phyloP scores from a whole-genome alignment of 495 filamentous ascomycete genomes.

The Chaetomium cochliodes region DNA sequence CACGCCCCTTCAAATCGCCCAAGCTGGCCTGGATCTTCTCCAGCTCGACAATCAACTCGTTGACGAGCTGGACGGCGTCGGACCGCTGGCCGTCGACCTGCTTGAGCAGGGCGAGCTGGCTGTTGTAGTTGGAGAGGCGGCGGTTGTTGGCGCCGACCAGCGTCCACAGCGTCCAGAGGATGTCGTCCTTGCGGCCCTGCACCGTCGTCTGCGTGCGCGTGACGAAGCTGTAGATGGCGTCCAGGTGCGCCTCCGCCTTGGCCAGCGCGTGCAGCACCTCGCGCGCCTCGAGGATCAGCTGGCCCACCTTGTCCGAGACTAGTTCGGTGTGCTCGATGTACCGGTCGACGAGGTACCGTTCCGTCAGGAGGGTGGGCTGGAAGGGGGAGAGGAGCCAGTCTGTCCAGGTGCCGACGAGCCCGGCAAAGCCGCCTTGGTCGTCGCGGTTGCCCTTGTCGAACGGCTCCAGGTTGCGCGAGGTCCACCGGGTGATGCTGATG shows the following conservation, averaged over 20 bases:
- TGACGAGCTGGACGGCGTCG: constrained; percentile 59
- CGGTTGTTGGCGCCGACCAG: constrained; percentile 62
- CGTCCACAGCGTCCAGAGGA: constrained; percentile 66
- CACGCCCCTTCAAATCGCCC: constrained; percentile 65
- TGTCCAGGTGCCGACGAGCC: constrained; percentile 42
- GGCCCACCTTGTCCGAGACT: constrained; percentile 63
- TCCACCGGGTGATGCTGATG: constrained; percentile 59
- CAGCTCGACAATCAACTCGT: constrained; percentile 59
- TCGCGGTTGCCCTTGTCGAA: constrained; percentile 49
- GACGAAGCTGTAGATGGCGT: constrained; percentile 62
- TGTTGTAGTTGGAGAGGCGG: constrained; percentile 54
- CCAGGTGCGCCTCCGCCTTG: constrained; percentile 61
- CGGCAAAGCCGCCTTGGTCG: constrained; percentile 21
- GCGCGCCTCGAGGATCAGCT: constrained; percentile 65
- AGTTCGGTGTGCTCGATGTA: constrained; percentile 64
- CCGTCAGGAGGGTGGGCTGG: constrained; percentile 52
- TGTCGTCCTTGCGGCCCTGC: constrained; percentile 54
- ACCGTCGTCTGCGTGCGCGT: constrained; percentile 53
- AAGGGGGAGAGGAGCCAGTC: constrained; percentile 55
- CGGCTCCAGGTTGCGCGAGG: constrained; percentile 62
- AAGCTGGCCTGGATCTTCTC: constrained; percentile 64
- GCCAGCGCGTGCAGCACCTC: constrained; percentile 56
- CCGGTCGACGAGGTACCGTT: constrained; percentile 54
- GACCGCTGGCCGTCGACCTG: constrained; percentile 60
- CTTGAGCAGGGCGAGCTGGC: constrained; percentile 56